A percentile compares a stretch with the other conserved stretches of the same genome.
These are phyloP conservation scores for Chalciporus piperatus DNA, from an alignment of 768 basidiomycete species.

Conservation along the genomic window DNA sequence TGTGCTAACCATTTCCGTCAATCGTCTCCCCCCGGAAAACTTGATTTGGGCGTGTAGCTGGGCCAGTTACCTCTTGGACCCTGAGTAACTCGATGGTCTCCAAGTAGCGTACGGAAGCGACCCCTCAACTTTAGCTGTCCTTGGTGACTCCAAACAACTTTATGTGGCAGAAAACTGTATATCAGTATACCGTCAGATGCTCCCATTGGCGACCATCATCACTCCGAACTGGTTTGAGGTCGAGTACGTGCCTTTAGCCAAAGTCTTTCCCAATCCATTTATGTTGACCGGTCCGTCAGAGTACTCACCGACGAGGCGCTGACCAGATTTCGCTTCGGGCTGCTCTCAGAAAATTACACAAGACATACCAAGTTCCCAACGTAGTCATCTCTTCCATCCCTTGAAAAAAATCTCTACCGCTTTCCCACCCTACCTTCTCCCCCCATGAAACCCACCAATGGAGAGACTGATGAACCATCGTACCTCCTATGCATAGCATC, in stretches of 20 bases:
- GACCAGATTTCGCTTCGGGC: conserved; percentile 63
- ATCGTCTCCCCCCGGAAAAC: too few species aligned
- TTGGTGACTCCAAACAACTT: conserved; percentile 86
- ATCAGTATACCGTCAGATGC: conserved; percentile 77
- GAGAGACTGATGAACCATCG: conserved; percentile 25
- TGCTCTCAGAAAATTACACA: conserved; percentile 74
- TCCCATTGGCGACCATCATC: conserved; percentile 86
- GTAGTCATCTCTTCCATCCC: conserved; percentile 90
- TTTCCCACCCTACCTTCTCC: conserved; percentile 48
- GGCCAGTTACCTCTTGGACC: conserved; percentile 95
- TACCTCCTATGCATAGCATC: conserved; percentile 84
- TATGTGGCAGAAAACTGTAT: conserved; percentile 89
- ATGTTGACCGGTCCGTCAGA: conserved; percentile 38
- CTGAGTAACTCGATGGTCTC: conserved; percentile 45
- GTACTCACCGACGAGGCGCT: conserved; percentile 68
- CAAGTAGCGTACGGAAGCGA: neutral
- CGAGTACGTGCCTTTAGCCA: conserved; percentile 53
- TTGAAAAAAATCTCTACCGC: conserved; percentile 57
- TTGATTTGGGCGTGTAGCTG: too few species aligned
- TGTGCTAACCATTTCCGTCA: too few species aligned
- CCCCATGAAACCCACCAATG: neutral
- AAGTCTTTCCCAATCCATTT: neutral
- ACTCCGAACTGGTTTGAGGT: conserved; percentile 99
- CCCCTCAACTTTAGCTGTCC: conserved; percentile 60
- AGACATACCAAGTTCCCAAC: conserved; percentile 72